Conservation (phyloP, 192 early-diverging fungal species). For the Radiomyces spectabilis region DNA sequence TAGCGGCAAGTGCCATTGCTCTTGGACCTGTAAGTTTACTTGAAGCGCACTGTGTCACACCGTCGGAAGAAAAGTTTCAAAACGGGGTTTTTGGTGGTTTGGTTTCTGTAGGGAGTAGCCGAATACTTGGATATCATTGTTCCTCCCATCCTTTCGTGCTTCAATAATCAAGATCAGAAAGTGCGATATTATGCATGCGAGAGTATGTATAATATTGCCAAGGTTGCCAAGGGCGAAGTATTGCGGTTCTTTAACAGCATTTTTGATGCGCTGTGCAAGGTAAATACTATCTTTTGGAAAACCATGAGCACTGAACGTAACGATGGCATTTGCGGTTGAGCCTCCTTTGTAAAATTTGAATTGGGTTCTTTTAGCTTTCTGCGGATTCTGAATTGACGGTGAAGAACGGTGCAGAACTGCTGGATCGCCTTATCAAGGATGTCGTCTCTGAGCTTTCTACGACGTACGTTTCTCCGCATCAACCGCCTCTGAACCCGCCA, state of each 20-base stretch:
- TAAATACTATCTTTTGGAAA: too few relatives aligned
- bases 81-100: neutral
- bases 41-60: too few relatives aligned
- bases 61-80: too few relatives aligned
- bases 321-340: too few relatives aligned
- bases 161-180: conserved; percentile 83
- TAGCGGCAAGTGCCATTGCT: conserved; percentile 85
- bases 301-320: too few relatives aligned
- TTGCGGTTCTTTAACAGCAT: conserved; percentile 93
- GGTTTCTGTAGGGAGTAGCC: conserved; percentile 38
- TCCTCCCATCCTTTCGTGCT: conserved; percentile 90
- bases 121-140: conserved; percentile 72
- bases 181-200: conserved; percentile 99
- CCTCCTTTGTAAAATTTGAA: too few relatives aligned
- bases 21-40: conserved; percentile 58
- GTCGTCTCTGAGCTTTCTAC: conserved; percentile 89
- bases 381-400: conserved; percentile 88
- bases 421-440: conserved; percentile 94
- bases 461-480: conserved; percentile 49
- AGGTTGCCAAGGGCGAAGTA: conserved; percentile 85
- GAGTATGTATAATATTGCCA: conserved; percentile 96
- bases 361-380: conserved; percentile 72
- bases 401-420: conserved; percentile 88
- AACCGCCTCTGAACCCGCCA: conserved; percentile 21
- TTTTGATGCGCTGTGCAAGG: conserved; percentile 93